phyloP scores from a whole-genome alignment of 2,329 filamentous ascomycete species.

The Alternaria ethzedia region DNA sequence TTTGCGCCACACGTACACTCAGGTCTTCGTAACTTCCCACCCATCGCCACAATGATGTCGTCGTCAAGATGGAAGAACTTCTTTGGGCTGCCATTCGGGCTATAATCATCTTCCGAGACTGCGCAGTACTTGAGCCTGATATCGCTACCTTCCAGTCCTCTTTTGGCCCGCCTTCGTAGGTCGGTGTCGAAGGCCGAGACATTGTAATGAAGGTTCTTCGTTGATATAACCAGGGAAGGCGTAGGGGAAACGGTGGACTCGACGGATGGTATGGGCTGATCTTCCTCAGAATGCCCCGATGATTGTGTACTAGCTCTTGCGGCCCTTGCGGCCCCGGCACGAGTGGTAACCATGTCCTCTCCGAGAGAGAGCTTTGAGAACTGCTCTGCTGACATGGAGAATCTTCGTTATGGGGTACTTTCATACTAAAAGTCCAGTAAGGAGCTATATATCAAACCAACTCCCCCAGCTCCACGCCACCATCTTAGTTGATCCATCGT shows the following conservation, averaged over 20 bases:
- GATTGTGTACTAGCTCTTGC: slow-evolving; percentile 25
- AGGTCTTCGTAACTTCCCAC: slow-evolving; percentile 31
- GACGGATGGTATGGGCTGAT: slow-evolving; percentile 30
- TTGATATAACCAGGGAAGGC: slow-evolving; percentile 42
- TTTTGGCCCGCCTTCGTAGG: slow-evolving; percentile 38
- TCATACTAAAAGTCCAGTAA: slow-evolving; percentile 14
- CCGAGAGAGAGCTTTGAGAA: slow-evolving; percentile 46
- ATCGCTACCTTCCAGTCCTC: slow-evolving; percentile 41
- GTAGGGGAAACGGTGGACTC: slow-evolving; percentile 34
- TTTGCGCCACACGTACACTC: slow-evolving; percentile 46
- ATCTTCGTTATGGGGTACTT: slow-evolving; percentile 19
- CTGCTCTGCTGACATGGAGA: slow-evolving; percentile 47
- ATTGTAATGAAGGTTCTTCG: slow-evolving; percentile 44
- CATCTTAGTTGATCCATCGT: slow-evolving; percentile 33
- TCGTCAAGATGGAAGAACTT: slow-evolving; percentile 47
- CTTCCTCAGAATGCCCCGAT: slow-evolving; percentile 25
- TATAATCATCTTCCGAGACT: slow-evolving; percentile 30
- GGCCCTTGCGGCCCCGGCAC: slow-evolving; percentile 42
- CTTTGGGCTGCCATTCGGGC: slow-evolving; percentile 17
- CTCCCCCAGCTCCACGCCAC: slow-evolving; percentile 34
- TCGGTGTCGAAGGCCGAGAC: slow-evolving; percentile 40
- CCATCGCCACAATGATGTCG: slow-evolving; percentile 44
- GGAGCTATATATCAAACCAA: slow-evolving; percentile 42
- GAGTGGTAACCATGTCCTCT: slow-evolving; percentile 48
- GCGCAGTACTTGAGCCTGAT: slow-evolving; percentile 47